Evolutionary conservation across 2,329 filamentous ascomycete species (phyloP).

Genomic region (Monosporascus sp.): DNA sequence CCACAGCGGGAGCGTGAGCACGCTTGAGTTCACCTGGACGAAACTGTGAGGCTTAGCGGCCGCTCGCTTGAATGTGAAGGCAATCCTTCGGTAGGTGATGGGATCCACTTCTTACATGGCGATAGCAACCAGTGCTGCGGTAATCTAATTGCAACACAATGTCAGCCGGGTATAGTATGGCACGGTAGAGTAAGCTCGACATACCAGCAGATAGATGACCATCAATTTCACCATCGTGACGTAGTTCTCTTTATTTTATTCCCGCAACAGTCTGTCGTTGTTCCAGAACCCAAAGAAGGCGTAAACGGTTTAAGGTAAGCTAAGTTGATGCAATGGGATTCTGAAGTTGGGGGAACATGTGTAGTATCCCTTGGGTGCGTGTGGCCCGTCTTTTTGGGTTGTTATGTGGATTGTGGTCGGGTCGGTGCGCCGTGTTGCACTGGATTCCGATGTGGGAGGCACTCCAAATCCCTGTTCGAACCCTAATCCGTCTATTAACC

Average conservation of each 20-base stretch:
- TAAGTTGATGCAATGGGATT: neutral
- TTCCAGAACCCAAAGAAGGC: neutral
- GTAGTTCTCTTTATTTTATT: neutral
- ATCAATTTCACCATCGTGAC: neutral
- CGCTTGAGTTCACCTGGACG: conserved; percentile 22
- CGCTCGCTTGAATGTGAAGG: neutral
- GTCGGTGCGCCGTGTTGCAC: neutral
- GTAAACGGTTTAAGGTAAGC: neutral
- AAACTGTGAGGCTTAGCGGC: conserved; percentile 15
- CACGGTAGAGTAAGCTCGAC: neutral
- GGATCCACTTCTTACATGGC: conserved; percentile 9
- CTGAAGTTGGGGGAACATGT: neutral
- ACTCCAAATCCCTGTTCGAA: neutral
- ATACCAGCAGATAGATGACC: neutral
- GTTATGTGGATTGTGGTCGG: neutral
- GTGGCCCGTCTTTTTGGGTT: neutral
- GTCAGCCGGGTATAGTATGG: neutral
- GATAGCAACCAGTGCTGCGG: conserved; percentile 8
- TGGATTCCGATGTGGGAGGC: neutral
- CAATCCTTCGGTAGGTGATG: neutral
- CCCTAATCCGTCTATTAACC: too few relatives aligned
- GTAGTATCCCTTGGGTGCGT: too few relatives aligned
- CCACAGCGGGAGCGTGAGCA: conserved; percentile 23
- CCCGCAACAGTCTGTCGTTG: neutral
- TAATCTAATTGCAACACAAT: conserved; percentile 3